Evolutionary conservation across 768 basidiomycete species (phyloP), one percentile per base, ranked within the genome.

Genomic region (Rhodotorula diobovata): DNA sequence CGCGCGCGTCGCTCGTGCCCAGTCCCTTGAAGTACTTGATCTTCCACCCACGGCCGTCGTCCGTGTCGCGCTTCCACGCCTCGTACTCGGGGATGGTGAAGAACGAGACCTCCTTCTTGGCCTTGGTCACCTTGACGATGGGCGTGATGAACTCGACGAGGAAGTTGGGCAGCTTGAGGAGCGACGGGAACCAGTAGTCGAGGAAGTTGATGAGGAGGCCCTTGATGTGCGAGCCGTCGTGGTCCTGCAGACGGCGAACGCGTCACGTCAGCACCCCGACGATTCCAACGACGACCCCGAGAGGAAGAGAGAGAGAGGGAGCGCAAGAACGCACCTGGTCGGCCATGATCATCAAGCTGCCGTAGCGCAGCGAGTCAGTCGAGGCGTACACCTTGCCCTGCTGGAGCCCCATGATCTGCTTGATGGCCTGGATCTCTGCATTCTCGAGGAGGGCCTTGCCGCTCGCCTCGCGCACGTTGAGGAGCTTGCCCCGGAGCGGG

Each of bases 151-250:
- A 99, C 79, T 99, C 96, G 48, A 98, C 91, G 61, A 99, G 82
- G 82, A 99, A 99, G 69, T 89, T 88, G 1, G 91, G 89, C 28
- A 96, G 81, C 79, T 88, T 92, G 67, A 99, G 85, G 32, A 99
- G 83, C 4, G 95, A 96, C 1, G 96, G 96, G 81, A 89, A 97
- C 81, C 93, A 98, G 79, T 94, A 90, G 78, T 98, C 96, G 70
- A 99, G 82, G 80, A 93, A 98, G 81, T 99, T 99, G 83, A 99
- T 94, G 60, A 99, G 85, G 15, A 98, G 86, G n/a, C 96, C 96
- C 81, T 99, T 99, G 83, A 99, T 99, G 82, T 99, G 96, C n/a
- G 96, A 98, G 62, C 96, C 96, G 81, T 99, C 96, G 82, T 98
- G 93, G 86, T 99, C 96, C 93, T 96, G 78, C 8, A 30, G 10